phyloP scores from a whole-genome alignment of 169 alveolate species.

The Cryptosporidium tyzzeri region DNA sequence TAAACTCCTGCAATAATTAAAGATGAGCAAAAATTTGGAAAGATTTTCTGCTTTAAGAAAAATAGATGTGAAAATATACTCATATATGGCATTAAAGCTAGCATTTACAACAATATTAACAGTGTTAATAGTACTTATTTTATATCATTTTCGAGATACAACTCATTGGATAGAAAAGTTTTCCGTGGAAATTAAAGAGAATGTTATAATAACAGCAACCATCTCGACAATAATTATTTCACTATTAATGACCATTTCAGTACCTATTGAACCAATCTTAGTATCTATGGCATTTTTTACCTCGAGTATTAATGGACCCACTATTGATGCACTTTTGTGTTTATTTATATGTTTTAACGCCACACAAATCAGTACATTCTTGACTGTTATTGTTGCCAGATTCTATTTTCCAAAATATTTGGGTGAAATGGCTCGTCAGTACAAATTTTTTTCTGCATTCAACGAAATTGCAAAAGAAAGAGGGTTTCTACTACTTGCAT shows the following conservation, averaged over 20 bases:
- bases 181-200: slow-evolving; percentile 9
- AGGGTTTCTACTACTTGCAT: slow-evolving; percentile 1
- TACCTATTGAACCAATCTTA: slow-evolving; percentile 59
- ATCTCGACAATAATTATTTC: slow-evolving; percentile 14
- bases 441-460: slow-evolving; percentile 4
- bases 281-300: slow-evolving; percentile 45
- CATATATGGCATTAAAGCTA: slow-evolving; percentile 35
- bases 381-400: slow-evolving; percentile 13
- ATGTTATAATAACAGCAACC: neutral
- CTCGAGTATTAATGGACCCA: slow-evolving; percentile 14
- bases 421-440: neutral
- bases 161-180: slow-evolving; percentile 1
- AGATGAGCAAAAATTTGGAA: neutral
- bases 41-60: neutral
- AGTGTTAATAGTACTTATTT: neutral
- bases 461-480: slow-evolving; percentile 14
- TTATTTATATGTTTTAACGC: slow-evolving; percentile 19
- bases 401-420: neutral
- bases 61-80: neutral
- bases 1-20: neutral
- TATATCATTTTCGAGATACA: neutral
- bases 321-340: neutral
- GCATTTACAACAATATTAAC: neutral
- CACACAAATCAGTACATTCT: slow-evolving; percentile 27
- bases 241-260: slow-evolving; percentile 20